phyloP scores from a whole-genome alignment of 495 filamentous ascomycete genomes.

The Coniosporium apollinis region DNA sequence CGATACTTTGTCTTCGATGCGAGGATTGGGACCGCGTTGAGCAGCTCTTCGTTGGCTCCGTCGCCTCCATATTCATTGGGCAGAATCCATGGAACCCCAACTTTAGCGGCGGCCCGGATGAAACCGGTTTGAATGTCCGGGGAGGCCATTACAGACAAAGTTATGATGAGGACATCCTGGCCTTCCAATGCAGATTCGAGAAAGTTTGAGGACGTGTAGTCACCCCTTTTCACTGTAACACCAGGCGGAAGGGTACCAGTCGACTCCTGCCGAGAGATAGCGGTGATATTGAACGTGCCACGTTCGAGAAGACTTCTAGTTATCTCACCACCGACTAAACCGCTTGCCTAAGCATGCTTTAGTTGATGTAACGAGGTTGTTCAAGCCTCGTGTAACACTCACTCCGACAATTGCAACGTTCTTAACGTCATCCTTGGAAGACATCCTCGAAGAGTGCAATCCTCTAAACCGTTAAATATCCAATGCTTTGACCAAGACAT shows the following conservation, averaged over 20 bases:
- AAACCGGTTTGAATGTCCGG: conserved; percentile 28
- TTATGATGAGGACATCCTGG: conserved; percentile 24
- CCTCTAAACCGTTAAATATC: too few relatives aligned
- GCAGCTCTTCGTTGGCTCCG: conserved; percentile 17
- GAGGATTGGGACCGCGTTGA: conserved; percentile 18
- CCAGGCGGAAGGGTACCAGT: conserved; percentile 4
- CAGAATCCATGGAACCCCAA: conserved; percentile 37
- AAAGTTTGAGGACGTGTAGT: conserved; percentile 3
- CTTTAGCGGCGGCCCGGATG: conserved; percentile 36
- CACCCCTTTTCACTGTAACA: conserved; percentile 3
- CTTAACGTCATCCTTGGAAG: neutral
- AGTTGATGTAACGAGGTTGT: neutral
- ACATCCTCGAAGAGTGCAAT: neutral
- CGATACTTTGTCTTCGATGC: neutral
- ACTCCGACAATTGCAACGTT: conserved; percentile 3
- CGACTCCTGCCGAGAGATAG: conserved; percentile 6
- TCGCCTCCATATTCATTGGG: conserved; percentile 39
- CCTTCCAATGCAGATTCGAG: conserved; percentile 6
- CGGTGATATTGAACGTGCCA: conserved; percentile 9
- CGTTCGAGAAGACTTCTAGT: conserved; percentile 6
- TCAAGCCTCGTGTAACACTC: neutral
- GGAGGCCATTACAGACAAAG: conserved; percentile 23
- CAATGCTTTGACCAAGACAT: too few relatives aligned
- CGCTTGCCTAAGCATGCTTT: conserved; percentile 4
- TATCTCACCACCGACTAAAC: conserved; percentile 4